Conservation (phyloP, 768 basidiomycete species). For the Mycena olivaceomarginata region DNA sequence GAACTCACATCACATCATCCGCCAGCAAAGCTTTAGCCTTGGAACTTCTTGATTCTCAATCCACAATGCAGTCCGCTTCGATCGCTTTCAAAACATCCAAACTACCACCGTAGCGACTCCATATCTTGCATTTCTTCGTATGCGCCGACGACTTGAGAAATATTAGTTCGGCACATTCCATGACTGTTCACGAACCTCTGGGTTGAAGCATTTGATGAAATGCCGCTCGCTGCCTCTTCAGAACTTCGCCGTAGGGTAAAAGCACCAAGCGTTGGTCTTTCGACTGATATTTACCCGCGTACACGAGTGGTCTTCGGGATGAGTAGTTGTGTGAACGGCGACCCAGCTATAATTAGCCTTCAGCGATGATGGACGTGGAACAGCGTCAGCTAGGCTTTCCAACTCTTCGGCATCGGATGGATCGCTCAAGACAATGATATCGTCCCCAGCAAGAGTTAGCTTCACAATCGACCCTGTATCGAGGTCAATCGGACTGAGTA, state of each 20-base stretch:
- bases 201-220: not conserved
- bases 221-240: not conserved
- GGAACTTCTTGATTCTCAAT: too few species aligned
- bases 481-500: too few species aligned
- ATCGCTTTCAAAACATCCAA: too few species aligned
- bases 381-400: not conserved
- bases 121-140: not conserved
- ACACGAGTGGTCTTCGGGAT: not conserved
- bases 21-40: too few species aligned
- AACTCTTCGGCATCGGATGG: slow-evolving; percentile 8
- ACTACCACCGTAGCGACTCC: not conserved
- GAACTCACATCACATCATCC: too few species aligned
- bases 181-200: not conserved
- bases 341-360: not conserved
- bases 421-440: slow-evolving; percentile 17
- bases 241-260: not conserved
- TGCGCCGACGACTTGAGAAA: not conserved
- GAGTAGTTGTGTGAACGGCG: slow-evolving; percentile 1
- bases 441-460: not conserved
- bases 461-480: slow-evolving; percentile 12
- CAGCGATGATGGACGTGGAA: not conserved
- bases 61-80: too few species aligned
- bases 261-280: not conserved
- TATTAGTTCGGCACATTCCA: too few species aligned
- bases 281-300: not conserved